Percentiles rank a stretch among this genome's conserved stretches.
These are phyloP conservation scores for Tolypocladium endophyticum DNA, from an alignment of 2,329 filamentous ascomycete species.

Conservation along the genomic window DNA sequence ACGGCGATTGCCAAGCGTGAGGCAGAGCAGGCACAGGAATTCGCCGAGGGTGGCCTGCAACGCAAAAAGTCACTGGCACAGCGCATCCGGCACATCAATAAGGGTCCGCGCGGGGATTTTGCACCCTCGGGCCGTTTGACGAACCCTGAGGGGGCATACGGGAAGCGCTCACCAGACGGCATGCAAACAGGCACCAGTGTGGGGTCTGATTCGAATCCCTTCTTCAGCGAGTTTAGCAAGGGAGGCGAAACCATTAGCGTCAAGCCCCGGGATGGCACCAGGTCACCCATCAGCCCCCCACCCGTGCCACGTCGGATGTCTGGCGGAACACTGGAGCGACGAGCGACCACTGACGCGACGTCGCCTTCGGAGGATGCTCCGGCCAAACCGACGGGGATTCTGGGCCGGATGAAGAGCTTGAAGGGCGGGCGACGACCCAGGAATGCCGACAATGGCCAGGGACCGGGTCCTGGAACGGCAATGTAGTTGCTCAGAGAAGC, in stretches of 20 bases:
- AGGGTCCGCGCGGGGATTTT: constrained; percentile 47
- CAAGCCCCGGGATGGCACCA: constrained; percentile 25
- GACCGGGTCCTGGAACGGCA: constrained; percentile 23
- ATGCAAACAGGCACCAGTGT: constrained; percentile 21
- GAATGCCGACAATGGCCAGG: constrained; percentile 13
- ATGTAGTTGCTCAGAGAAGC: constrained; percentile 18
- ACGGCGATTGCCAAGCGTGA: constrained; percentile 68
- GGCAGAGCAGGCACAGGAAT: constrained; percentile 54
- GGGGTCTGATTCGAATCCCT: constrained; percentile 52
- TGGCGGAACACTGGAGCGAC: constrained; percentile 46
- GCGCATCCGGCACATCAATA: constrained; percentile 76
- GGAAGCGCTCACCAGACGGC: constrained; percentile 28
- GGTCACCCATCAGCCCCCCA: constrained; percentile 48
- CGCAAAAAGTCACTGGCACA: constrained; percentile 94
- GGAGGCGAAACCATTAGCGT: constrained; percentile 41
- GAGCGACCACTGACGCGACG: constrained; percentile 47
- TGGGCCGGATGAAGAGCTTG: constrained; percentile 73
- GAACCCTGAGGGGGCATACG: constrained; percentile 41
- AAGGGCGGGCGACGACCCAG: constrained; percentile 51
- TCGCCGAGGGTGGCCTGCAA: constrained; percentile 51
- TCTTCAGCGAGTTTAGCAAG: constrained; percentile 67
- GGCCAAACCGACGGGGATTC: constrained; percentile 48
- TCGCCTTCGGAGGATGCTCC: constrained; percentile 23
- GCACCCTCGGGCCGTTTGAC: constrained; percentile 47
- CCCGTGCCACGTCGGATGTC: constrained; percentile 28